Evolutionary conservation across 1,284 basidiomycete genomes (phyloP).

Genomic region (Tilletia caries): DNA sequence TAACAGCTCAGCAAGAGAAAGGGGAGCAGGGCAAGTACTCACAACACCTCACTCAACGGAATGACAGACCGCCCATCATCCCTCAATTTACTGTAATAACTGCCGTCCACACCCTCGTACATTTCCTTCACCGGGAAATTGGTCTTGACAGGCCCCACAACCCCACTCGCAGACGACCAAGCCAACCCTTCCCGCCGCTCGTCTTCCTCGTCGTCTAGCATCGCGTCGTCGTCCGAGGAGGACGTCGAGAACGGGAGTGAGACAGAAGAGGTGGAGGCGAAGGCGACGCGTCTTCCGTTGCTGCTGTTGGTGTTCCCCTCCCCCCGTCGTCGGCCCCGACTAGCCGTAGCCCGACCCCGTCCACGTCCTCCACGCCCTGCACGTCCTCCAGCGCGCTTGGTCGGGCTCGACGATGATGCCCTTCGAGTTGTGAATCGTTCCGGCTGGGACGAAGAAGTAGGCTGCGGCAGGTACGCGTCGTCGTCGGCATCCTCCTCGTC

Average conservation of each 20-base stretch:
- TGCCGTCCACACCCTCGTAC: not conserved
- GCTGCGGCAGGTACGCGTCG: no score
- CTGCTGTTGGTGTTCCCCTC: no score
- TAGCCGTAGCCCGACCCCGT: no score
- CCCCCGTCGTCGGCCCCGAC: no score
- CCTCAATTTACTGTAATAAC: not conserved
- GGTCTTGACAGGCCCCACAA: not conserved
- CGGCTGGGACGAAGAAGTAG: no score
- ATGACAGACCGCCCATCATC: not conserved
- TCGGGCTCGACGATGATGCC: no score
- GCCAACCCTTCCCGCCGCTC: not conserved
- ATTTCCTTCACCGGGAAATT: not conserved
- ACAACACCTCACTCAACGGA: not conserved
- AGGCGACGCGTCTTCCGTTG: no score
- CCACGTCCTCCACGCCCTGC: no score
- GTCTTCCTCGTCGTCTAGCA: not conserved
- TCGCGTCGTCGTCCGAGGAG: not conserved
- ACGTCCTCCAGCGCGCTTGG: no score
- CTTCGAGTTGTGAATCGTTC: no score
- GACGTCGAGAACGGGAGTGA: not conserved
- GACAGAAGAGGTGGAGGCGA: no score
- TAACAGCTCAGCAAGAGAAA: not conserved
- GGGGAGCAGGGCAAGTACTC: not conserved
- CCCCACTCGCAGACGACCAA: not conserved
- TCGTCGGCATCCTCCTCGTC: no score